Evolutionary conservation across 2,329 filamentous ascomycete genomes (phyloP).

Genomic region (Beauveria sp.): DNA sequence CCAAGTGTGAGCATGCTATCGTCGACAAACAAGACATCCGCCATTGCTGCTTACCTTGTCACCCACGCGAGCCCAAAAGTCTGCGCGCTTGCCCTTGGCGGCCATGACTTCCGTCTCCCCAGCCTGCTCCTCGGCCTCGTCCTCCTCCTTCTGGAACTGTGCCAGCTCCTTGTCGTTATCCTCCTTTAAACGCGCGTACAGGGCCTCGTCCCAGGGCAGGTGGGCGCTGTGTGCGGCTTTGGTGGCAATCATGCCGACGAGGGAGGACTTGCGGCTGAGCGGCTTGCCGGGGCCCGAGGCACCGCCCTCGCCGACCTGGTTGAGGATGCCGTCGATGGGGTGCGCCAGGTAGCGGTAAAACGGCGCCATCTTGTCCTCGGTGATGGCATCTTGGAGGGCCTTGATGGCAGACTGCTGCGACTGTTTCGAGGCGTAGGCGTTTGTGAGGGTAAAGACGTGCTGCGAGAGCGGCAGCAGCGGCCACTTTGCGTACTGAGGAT

Average conservation of each 20-base stretch:
- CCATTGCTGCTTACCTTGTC: conserved; percentile 65
- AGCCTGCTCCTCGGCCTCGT: conserved; percentile 90
- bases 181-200: conserved; percentile 70
- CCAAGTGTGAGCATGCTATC: conserved; percentile 13
- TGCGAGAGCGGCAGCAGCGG: conserved; percentile 74
- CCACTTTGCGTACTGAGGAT: conserved; percentile 81
- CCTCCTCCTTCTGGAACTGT: conserved; percentile 74
- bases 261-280: conserved; percentile 60
- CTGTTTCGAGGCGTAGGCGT: conserved; percentile 59
- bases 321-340: conserved; percentile 74
- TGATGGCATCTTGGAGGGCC: conserved; percentile 72
- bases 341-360: conserved; percentile 80
- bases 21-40: too few relatives aligned
- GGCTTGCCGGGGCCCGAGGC: conserved; percentile 46
- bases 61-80: conserved; percentile 91
- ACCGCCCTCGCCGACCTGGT: conserved; percentile 59
- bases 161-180: conserved; percentile 75
- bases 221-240: conserved; percentile 58
- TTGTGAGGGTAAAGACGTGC: conserved; percentile 81
- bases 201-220: conserved; percentile 82
- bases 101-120: conserved; percentile 93
- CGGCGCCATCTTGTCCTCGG: conserved; percentile 78
- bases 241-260: conserved; percentile 68
- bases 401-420: conserved; percentile 65
- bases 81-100: conserved; percentile 86